phyloP scores from a whole-genome alignment of 352 stramenopile species.

The Globisporangium abappressorium region DNA sequence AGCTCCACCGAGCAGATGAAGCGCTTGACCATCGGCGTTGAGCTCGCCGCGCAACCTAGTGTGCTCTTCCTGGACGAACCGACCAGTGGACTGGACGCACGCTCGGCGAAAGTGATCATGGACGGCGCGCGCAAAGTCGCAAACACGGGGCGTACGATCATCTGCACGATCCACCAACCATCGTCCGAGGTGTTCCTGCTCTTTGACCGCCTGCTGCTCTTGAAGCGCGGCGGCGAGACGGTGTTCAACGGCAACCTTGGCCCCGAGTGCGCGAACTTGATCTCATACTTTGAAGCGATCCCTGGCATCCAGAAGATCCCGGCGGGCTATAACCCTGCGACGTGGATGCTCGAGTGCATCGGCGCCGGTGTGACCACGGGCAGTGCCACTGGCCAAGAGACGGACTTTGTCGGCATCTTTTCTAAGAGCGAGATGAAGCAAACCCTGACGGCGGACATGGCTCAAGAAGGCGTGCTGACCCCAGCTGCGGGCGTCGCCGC shows the following conservation, averaged over 20 bases:
- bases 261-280: conserved; percentile 15
- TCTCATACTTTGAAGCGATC: conserved; percentile 28
- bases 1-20: conserved; percentile 19
- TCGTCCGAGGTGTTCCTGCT: conserved; percentile 15
- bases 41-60: conserved; percentile 6
- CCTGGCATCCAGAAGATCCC: conserved; percentile 19
- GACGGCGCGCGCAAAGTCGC: conserved; percentile 10
- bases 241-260: conserved; percentile 37
- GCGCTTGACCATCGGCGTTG: conserved; percentile 4
- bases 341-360: conserved; percentile 23
- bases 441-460: neutral
- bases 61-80: conserved; percentile 9
- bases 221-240: conserved; percentile 55
- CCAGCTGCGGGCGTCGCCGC: conserved; percentile 17
- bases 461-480: neutral
- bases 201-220: conserved; percentile 81
- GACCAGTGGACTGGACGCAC: neutral
- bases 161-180: conserved; percentile 18
- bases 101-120: conserved; percentile 18
- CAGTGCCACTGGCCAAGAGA: neutral
- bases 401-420: conserved; percentile 2
- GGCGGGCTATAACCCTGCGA: conserved; percentile 32
- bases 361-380: conserved; percentile 36
- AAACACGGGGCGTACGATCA: conserved; percentile 10
- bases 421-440: conserved; percentile 2